These are phyloP conservation scores for Fusarium incarnatum DNA, from an alignment of 2,329 filamentous ascomycete genomes.

Conservation along the genomic window DNA sequence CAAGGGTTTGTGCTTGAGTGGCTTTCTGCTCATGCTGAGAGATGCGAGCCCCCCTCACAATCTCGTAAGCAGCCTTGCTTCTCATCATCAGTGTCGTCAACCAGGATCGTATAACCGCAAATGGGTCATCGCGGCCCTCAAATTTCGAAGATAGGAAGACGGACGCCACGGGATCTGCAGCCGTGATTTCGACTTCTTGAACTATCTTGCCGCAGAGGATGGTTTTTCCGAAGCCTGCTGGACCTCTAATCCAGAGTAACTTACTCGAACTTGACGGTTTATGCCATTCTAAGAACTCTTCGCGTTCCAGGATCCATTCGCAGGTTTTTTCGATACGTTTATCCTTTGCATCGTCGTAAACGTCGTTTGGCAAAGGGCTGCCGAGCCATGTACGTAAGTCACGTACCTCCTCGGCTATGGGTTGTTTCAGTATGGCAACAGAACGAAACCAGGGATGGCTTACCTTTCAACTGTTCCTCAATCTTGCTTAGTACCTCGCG, in stretches of 20 bases:
- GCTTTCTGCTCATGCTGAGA: not conserved
- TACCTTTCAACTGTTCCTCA: not conserved
- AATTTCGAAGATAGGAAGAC: slow-evolving; percentile 51
- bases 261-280: not conserved
- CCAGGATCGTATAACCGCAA: slow-evolving; percentile 37
- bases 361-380: rapidly evolving
- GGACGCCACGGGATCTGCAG: slow-evolving; percentile 22
- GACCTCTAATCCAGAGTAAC: slow-evolving; percentile 50
- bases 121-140: slow-evolving; percentile 32
- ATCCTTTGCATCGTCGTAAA: not conserved
- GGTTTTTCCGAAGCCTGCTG: slow-evolving; percentile 50
- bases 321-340: not conserved
- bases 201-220: slow-evolving; percentile 48
- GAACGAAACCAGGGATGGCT: rapidly evolving
- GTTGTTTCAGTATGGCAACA: rapidly evolving
- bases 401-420: not conserved
- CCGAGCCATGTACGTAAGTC: rapidly evolving
- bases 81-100: slow-evolving; percentile 38
- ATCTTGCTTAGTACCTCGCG: not conserved
- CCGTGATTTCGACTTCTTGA: slow-evolving; percentile 34
- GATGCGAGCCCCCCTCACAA: not conserved
- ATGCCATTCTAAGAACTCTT: not conserved
- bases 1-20: rapidly evolving
- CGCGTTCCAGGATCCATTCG: not conserved
- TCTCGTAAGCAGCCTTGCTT: slow-evolving; percentile 24